Percentiles rank a stretch among this genome's conserved stretches.
Evolutionary conservation across 495 filamentous ascomycete species (phyloP).

Genomic region (Aspergillus taichungensis): DNA sequence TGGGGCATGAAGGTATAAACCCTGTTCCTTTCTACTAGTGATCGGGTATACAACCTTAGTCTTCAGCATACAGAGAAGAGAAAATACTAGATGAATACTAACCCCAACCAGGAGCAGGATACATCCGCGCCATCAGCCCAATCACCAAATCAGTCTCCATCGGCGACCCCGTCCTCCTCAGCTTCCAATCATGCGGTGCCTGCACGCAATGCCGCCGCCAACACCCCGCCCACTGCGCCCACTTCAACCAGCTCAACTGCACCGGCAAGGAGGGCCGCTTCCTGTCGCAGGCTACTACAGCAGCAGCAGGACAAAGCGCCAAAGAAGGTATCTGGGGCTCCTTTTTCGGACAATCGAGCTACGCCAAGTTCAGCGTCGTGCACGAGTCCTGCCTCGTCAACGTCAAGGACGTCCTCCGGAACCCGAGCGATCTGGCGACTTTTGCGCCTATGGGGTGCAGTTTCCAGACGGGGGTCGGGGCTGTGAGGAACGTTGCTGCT

Average conservation of each 20-base stretch:
- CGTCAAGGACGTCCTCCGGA: slow-evolving; percentile 10
- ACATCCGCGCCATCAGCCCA: slow-evolving; percentile 29
- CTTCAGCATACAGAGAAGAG: too few relatives aligned
- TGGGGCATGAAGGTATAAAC: slow-evolving; percentile 19
- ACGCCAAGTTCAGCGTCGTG: slow-evolving; percentile 24
- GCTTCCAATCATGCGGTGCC: slow-evolving; percentile 29
- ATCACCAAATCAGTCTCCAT: slow-evolving; percentile 24
- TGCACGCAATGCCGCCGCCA: slow-evolving; percentile 19
- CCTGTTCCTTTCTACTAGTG: not conserved
- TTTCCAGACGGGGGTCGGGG: slow-evolving; percentile 35
- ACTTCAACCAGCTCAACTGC: slow-evolving; percentile 27
- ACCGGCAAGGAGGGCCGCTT: slow-evolving; percentile 5
- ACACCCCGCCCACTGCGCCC: slow-evolving; percentile 20
- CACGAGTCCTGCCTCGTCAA: slow-evolving; percentile 16
- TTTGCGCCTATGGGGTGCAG: slow-evolving; percentile 37
- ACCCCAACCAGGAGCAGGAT: slow-evolving; percentile 26
- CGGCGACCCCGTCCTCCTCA: slow-evolving; percentile 40
- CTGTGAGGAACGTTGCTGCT: slow-evolving; percentile 20
- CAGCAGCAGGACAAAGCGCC: not conserved
- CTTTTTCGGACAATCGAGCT: slow-evolving; percentile 36
- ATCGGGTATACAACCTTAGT: not conserved
- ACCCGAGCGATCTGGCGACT: slow-evolving; percentile 19
- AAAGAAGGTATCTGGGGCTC: slow-evolving; percentile 10
- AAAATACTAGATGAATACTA: not conserved
- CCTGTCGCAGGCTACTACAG: slow-evolving; percentile 2